These are phyloP conservation scores for Rhynchospora pubera DNA, from an alignment of 176 grass and related monocot species.

Conservation along the genomic window DNA sequence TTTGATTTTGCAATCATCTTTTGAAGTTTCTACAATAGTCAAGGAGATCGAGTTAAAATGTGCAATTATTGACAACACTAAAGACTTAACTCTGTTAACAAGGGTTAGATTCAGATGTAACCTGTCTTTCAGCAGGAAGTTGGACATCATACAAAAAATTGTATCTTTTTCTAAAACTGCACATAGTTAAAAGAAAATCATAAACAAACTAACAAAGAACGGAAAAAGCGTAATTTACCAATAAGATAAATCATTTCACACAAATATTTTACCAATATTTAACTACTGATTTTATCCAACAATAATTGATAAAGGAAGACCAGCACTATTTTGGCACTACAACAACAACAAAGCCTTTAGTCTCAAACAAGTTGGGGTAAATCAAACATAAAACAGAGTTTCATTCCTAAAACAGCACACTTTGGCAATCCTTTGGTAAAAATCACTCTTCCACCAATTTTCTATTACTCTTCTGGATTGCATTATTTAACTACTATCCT, in stretches of 20 bases:
- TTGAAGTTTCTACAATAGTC: conserved; percentile 57
- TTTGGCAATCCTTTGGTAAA: too few species aligned
- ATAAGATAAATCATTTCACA: background rate
- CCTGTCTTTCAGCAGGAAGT: conserved; percentile 73
- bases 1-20: conserved; percentile 78
- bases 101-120: conserved; percentile 16
- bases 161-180: conserved; percentile 88
- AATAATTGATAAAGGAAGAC: background rate
- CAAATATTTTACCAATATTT: background rate
- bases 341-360: too few species aligned
- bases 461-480: background rate
- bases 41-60: background rate
- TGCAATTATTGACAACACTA: background rate
- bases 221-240: background rate
- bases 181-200: conserved; percentile 6
- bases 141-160: conserved; percentile 75
- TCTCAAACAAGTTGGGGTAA: too few species aligned
- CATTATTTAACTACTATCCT: background rate
- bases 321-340: background rate
- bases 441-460: background rate
- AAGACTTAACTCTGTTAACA: background rate
- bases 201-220: background rate
- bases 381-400: too few species aligned
- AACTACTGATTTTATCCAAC: background rate
- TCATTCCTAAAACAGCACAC: background rate